Percentiles rank a stretch among this genome's conserved stretches.
These are phyloP conservation scores for Hypomontagnella submonticulosa DNA, from an alignment of 495 filamentous ascomycete genomes.

Conservation along the genomic window DNA sequence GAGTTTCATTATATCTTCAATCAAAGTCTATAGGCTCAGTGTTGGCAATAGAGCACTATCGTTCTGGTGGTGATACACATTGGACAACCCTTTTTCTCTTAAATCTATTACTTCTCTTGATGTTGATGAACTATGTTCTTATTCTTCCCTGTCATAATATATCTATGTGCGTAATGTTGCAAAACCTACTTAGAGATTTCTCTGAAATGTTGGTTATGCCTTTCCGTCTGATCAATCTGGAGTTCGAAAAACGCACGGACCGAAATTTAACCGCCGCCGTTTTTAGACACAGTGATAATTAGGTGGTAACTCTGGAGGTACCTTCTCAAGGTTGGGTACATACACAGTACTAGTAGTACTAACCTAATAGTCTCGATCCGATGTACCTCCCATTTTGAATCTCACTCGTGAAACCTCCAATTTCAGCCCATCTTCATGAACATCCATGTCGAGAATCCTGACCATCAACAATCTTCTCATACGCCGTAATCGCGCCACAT, in stretches of 20 bases:
- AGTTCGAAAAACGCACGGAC: constrained; percentile 23
- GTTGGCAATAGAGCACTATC: constrained; percentile 5
- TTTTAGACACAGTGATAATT: neutral
- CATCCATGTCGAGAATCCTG: constrained; percentile 25
- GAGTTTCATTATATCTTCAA: neutral
- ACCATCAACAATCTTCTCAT: constrained; percentile 24
- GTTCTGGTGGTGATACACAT: constrained; percentile 1
- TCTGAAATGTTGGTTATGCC: neutral
- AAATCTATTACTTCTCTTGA: neutral
- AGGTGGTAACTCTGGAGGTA: constrained; percentile 15
- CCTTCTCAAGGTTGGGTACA: constrained; percentile 1
- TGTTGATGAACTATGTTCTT: neutral
- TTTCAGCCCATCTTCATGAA: constrained; percentile 44
- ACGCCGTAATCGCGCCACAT: neutral
- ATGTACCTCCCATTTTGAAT: constrained; percentile 38
- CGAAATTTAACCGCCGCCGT: constrained; percentile 41
- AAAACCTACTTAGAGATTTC: neutral
- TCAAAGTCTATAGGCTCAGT: neutral
- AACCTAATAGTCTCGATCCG: constrained; percentile 17
- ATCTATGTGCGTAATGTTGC: neutral
- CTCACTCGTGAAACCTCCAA: constrained; percentile 48
- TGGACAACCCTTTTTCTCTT: neutral
- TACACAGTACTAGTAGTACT: too few species aligned
- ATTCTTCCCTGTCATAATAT: constrained; percentile 6
- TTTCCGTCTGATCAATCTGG: neutral